Base-by-base conservation (phyloP, 2,329 filamentous ascomycete species). In the Alternaria longipes region DNA sequence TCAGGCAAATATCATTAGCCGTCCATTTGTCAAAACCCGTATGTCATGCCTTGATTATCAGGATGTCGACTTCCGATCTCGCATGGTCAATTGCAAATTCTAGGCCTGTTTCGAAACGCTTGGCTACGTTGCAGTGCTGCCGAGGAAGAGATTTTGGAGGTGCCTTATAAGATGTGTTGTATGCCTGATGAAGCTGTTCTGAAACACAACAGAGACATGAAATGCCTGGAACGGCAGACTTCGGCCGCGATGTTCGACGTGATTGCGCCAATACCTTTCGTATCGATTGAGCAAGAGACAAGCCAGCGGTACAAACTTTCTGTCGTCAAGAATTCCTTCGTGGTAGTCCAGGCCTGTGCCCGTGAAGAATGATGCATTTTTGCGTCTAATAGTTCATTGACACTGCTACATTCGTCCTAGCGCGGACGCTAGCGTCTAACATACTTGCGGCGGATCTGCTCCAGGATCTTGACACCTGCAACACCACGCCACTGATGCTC, bases 171-270 rank as follows among this genome's bases (percentile, higher is more conserved):
- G 3, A 42, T 42, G 40, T 20, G 40, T 42, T 42, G 40, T 42
- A 24, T 42, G 40, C 40, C 40, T 61, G 44, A 55, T 57, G 65
- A 65, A 63, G 61, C 59, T 41, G 40, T 66, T 28, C 59, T 71
- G 67, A 73, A 73, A 71, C 69, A 26, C 46, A 59, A 24, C 45
- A 63, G 64, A 67, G 65, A 68, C 68, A 56, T 45, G 52, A 60
- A 30, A 28, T 56, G 54, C 67, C 60, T 66, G 65, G 66, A 68
- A 69, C 61, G 42, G 32, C 36, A 51, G 40, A 45, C 44, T 20
- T 16, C 34, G 53, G 63, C 59, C 41, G 47, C 44, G 34, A 45
- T 46, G 30, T 54, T 51, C 34, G 30, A 50, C 16, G 7, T 16
- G 14, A 26, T 41, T 22, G 32, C 32, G 14, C 12, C 32, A 16